Base-by-base conservation (phyloP, 1,139 yeast genomes). In the Lodderomyces parapsilosis region DNA sequence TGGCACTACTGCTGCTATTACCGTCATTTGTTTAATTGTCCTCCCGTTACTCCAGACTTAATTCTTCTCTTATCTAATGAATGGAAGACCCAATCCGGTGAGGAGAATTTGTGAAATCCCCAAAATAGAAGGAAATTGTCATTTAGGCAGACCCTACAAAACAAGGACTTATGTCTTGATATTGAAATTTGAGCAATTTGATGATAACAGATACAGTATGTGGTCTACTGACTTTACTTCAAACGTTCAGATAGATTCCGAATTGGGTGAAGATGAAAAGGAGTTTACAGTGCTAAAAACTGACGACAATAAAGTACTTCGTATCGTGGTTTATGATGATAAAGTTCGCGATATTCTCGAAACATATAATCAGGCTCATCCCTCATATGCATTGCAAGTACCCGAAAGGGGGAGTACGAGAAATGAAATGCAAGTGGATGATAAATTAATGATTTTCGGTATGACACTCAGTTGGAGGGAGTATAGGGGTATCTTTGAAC, bases 201-300 rank as follows among this genome's bases (percentile, higher is more conserved):
- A 35, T 13, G 8, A 35, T 2, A 13, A 22, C 13, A 20, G 27
- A 35, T 20, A 24, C n/a, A 24, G 17, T 9, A 24, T 44, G 18
- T 27, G 38, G 10, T 45, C 39, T 6, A 46, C 49, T 24, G 49
- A 46, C 31, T 44, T 44, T 25, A 46, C 49, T 1, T 7, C 30
- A 5, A 36, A 46, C 15, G 2, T 2, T 18, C 41, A 39, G 32
- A 31, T 31, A 11, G 11, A 20, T 39, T 17, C 17, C 11, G 41
- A 32, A 11, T 14, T 17, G 13, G 32, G 20, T 20, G 23, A 17
- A 14, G 30, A 39, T 31, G 37, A 31, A 14, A 20, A 17, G 24
- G 17, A 28, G 2, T 22, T 30, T 10, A 13, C 11, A 31, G 5
- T 11, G 10, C 22, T 38, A 7, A 20, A 17, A 5, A 4, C 15